Evolutionary conservation across 331 rosid genomes (phyloP).

Genomic region (Spiraea crenata): DNA sequence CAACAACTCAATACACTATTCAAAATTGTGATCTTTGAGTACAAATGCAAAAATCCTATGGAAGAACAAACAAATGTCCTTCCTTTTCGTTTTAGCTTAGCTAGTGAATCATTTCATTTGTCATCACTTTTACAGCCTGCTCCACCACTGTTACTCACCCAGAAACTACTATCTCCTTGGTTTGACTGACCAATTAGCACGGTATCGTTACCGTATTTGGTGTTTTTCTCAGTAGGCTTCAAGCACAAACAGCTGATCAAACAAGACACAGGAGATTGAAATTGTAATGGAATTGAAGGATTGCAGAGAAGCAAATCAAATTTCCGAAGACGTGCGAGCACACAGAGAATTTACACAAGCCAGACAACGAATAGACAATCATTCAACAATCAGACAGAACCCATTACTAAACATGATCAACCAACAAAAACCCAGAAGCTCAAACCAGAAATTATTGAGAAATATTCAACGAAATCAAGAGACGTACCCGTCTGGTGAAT

Average conservation of each 20-base stretch:
- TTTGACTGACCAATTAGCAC: too few relatives aligned
- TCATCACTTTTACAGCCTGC: background rate
- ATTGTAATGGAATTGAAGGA: background rate
- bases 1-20: too few relatives aligned
- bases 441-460: background rate
- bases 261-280: too few relatives aligned
- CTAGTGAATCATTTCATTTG: background rate
- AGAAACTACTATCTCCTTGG: too few relatives aligned
- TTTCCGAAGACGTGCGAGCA: background rate
- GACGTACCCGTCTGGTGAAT: background rate
- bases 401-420: background rate
- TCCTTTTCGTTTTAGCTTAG: background rate
- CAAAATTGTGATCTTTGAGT: background rate
- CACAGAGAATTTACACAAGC: background rate
- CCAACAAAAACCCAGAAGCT: background rate
- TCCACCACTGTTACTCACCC: too few relatives aligned
- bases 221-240: background rate
- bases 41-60: background rate
- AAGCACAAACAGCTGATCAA: background rate
- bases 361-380: background rate
- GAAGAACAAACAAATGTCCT: background rate
- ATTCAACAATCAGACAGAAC: background rate
- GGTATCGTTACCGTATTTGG: background rate
- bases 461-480: background rate
- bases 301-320: background rate